Evolutionary conservation across 2,329 filamentous ascomycete species (phyloP).

Genomic region (Claviceps capensis): DNA sequence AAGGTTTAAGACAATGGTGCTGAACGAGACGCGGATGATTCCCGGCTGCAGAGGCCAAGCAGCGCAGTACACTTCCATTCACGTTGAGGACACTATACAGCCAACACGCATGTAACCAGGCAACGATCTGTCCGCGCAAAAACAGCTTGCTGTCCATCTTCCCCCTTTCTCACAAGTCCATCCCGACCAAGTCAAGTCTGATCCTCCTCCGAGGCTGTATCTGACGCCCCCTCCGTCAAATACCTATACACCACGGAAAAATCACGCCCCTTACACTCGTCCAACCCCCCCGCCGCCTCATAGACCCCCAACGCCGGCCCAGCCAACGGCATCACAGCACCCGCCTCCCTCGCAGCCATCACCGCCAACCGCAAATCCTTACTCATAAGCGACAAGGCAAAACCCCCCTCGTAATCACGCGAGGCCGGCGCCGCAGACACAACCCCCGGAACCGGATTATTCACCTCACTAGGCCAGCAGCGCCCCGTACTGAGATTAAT

Average conservation of each 20-base stretch:
- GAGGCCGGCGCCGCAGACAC: slow-evolving; percentile 61
- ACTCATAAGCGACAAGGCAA: slow-evolving; percentile 64
- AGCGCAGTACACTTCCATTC: too few species aligned
- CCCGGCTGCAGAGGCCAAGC: too few species aligned
- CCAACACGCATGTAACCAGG: too few species aligned
- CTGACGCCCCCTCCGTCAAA: slow-evolving; percentile 38
- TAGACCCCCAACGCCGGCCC: slow-evolving; percentile 53
- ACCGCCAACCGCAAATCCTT: slow-evolving; percentile 67
- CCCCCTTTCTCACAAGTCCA: too few species aligned
- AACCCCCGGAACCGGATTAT: slow-evolving; percentile 86
- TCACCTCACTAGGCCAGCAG: slow-evolving; percentile 92
- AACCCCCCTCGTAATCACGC: slow-evolving; percentile 64
- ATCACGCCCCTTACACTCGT: slow-evolving; percentile 54
- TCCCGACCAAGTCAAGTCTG: too few species aligned
- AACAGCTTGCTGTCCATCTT: too few species aligned
- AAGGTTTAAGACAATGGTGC: background rate
- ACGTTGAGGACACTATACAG: too few species aligned
- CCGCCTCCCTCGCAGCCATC: slow-evolving; percentile 53
- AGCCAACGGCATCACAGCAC: slow-evolving; percentile 51
- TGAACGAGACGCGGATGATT: background rate
- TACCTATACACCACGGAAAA: slow-evolving; percentile 74
- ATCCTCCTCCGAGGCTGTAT: too few species aligned
- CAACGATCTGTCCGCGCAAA: too few species aligned
- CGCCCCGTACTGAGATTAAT: slow-evolving; percentile 90
- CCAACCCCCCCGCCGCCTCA: slow-evolving; percentile 45